phyloP scores from a whole-genome alignment of 192 early-diverging fungal species.

The Mortierella claussenii region DNA sequence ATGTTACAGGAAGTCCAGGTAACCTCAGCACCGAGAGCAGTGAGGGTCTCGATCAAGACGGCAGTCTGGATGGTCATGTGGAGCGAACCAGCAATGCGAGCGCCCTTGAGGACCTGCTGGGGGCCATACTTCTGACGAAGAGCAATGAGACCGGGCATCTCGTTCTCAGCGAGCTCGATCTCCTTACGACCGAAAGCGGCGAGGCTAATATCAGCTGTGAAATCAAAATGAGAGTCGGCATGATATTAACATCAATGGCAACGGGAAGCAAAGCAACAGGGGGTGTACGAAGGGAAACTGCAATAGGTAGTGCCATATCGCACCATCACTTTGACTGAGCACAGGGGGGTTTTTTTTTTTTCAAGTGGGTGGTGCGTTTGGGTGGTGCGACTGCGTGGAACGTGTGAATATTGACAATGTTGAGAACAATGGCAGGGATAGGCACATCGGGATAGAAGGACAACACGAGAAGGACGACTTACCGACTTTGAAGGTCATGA shows the following conservation, averaged over 20 bases:
- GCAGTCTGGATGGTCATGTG: slow-evolving; percentile 99
- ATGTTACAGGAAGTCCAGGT: slow-evolving; percentile 74
- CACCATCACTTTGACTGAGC: too few species aligned
- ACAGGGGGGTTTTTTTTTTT: too few species aligned
- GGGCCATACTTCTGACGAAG: slow-evolving; percentile 93
- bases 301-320: too few species aligned
- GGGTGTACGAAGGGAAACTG: neutral
- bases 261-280: neutral
- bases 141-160: slow-evolving; percentile 99
- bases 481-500: slow-evolving; percentile 47
- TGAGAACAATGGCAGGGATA: too few species aligned
- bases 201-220: slow-evolving; percentile 46
- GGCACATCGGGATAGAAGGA: too few species aligned
- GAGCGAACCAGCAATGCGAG: slow-evolving; percentile 96
- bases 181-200: slow-evolving; percentile 98
- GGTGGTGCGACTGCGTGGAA: too few species aligned
- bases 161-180: slow-evolving; percentile 93
- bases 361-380: too few species aligned
- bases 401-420: too few species aligned
- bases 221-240: neutral
- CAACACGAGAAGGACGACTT: slow-evolving; percentile 16
- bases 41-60: slow-evolving; percentile 97
- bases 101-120: slow-evolving; percentile 88
- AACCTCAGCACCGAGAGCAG: slow-evolving; percentile 94
- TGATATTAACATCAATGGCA: too few species aligned